These are phyloP conservation scores for Phytophthora pinifolia DNA, from an alignment of 352 stramenopile species.

Conservation along the genomic window DNA sequence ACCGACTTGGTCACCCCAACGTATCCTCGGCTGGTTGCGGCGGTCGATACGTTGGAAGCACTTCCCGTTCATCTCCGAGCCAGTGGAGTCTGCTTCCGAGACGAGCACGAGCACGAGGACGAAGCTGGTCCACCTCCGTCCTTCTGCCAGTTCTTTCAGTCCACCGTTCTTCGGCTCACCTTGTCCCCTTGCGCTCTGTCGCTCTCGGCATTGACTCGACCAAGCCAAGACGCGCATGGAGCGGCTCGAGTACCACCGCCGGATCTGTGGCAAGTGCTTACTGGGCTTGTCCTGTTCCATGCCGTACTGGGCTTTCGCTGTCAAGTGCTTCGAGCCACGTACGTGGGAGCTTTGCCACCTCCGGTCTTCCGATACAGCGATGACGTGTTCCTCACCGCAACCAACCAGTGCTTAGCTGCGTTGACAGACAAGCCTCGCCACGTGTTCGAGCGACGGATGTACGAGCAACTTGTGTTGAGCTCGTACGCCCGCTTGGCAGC, in stretches of 20 bases:
- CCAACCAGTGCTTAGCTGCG: conserved; percentile 18
- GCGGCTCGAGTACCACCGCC: neutral
- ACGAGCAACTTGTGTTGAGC: conserved; percentile 27
- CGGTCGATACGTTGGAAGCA: conserved; percentile 14
- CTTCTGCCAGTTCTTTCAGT: conserved; percentile 45
- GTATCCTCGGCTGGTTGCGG: conserved; percentile 37
- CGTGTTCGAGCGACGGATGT: conserved; percentile 12
- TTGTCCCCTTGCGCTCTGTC: conserved; percentile 29
- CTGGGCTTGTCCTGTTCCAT: conserved; percentile 48
- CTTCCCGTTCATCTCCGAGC: conserved; percentile 33
- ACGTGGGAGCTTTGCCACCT: conserved; percentile 12
- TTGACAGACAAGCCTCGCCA: conserved; percentile 16
- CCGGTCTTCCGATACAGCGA: conserved; percentile 16
- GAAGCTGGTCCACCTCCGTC: neutral
- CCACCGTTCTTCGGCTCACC: conserved; percentile 37
- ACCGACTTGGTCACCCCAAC: conserved; percentile 25
- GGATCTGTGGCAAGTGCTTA: conserved; percentile 35
- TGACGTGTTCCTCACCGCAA: conserved; percentile 28
- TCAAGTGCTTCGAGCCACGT: conserved; percentile 12
- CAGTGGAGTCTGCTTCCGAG: conserved; percentile 33
- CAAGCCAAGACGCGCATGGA: conserved; percentile 14
- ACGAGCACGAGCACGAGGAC: conserved; percentile 22
- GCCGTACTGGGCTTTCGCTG: conserved; percentile 27
- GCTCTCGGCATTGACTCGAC: conserved; percentile 16
- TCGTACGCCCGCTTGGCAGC: conserved; percentile 20